Conservation (phyloP, 805 yeast genomes). For the Wickerhamiella shivajii region DNA sequence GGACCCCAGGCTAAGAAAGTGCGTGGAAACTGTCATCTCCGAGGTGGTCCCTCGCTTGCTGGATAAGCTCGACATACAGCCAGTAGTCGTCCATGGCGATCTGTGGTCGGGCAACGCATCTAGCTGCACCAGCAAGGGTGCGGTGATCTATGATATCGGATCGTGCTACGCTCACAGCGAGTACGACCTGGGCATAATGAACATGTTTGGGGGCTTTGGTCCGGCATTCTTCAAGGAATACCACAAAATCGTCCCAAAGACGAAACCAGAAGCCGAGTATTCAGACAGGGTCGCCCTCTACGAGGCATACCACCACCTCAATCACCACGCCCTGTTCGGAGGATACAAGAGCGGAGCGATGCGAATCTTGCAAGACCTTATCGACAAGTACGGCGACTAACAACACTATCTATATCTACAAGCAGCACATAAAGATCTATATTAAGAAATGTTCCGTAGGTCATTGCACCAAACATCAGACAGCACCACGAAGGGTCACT, state of each 20-base stretch:
- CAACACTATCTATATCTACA: too few relatives aligned
- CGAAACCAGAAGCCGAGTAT: neutral
- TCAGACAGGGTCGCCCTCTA: neutral
- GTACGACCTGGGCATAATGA: neutral
- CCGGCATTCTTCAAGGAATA: neutral
- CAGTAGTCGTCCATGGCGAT: constrained; percentile 1
- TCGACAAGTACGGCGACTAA: too few relatives aligned
- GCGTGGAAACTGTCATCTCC: neutral
- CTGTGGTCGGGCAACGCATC: neutral
- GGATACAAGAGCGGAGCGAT: too few relatives aligned
- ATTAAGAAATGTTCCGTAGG: constrained; percentile 27
- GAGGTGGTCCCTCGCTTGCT: neutral
- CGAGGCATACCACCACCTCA: neutral
- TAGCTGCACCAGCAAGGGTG: neutral
- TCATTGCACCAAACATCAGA: constrained; percentile 53
- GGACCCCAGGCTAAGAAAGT: too few relatives aligned
- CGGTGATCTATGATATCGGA: neutral
- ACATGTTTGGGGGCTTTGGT: constrained; percentile 1
- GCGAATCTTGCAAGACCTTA: too few relatives aligned
- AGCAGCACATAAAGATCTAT: too few relatives aligned
- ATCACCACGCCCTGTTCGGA: neutral
- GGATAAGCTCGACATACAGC: neutral
- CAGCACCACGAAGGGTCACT: constrained; percentile 51
- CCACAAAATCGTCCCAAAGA: neutral
- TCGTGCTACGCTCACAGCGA: neutral